phyloP scores from a whole-genome alignment of 2,329 filamentous ascomycete species.

The Plenodomus tracheiphilus region DNA sequence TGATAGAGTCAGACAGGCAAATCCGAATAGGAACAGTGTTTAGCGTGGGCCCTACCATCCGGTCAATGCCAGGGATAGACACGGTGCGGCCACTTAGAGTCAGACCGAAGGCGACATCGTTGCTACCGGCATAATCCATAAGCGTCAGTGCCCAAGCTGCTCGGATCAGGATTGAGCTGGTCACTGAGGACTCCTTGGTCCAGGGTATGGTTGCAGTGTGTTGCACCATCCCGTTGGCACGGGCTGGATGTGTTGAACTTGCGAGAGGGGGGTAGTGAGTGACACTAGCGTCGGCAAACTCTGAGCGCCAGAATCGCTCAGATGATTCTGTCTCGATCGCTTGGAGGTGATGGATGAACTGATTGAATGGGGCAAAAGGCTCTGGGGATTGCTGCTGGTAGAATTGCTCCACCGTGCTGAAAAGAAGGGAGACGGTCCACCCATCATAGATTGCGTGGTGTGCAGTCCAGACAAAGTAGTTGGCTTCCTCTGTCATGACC shows the following conservation, averaged over 20 bases:
- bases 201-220: background rate
- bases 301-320: background rate
- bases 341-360: constrained; percentile 27
- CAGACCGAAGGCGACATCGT: constrained; percentile 47
- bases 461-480: constrained; percentile 37
- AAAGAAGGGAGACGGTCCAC: constrained; percentile 1
- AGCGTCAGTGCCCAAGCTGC: too few species aligned
- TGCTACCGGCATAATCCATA: background rate
- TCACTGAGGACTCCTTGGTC: too few species aligned
- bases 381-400: constrained; percentile 3
- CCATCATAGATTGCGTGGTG: constrained; percentile 47
- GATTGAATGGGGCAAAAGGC: constrained; percentile 4
- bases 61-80: constrained; percentile 40
- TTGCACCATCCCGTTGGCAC: background rate
- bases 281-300: background rate
- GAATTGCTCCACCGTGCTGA: constrained; percentile 5
- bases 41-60: constrained; percentile 48
- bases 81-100: constrained; percentile 42
- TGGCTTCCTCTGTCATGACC: background rate
- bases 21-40: constrained; percentile 42
- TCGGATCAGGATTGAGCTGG: too few species aligned
- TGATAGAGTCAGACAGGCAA: constrained; percentile 6
- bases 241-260: background rate
- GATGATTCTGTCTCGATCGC: background rate
- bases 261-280: background rate